Evolutionary conservation across 805 yeast species (phyloP), one percentile per base, ranked within the genome.

Genomic region (Ascoidea asiatica): DNA sequence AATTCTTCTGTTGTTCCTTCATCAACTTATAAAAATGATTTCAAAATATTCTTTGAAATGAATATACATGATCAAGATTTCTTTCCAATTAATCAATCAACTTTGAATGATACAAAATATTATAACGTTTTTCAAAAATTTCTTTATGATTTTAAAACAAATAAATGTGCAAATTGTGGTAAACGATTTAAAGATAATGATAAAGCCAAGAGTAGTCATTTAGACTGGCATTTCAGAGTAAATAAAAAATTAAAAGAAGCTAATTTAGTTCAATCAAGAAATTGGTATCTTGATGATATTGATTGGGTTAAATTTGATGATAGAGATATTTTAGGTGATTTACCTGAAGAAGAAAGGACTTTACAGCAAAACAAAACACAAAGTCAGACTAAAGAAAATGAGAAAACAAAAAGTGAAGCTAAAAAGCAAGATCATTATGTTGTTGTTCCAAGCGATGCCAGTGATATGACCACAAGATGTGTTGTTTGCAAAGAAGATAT

Each of bases 171-270:
- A 15, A 78, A 80, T 18, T 92, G 98, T 64, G 94, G 97, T 20
- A 85, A 85, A 58, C 65, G 99, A 50, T 92, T 87, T 58, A 2
- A 73, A 69, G 41, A 94, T 87, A 15, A 63, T 61, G 37, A 61
- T 61, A 5, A 62, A 63, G 41, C 73, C 73, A 47, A 74, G 79
- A 43, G 69, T 75, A 17, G 29, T 13, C 98, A 92, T 62, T 65
- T 87, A 51, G 98, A 90, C 61, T 90, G 97, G 97, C 97, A 90
- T 66, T 88, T 87, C 66, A 74, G 97, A 53, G 82, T 86, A 39
- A 90, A 87, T 60, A 86, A 85, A 58, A 79, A 82, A 54, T 66
- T 84, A 41, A 74, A 76, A 40, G 73, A 69, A 46, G 72, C 73
- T 22, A 56, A 58, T 21, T 51, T 56, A 38, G 78, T 81, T 39